These are phyloP conservation scores for Candida sanyaensis DNA, from an alignment of 1,139 yeast genomes.

Conservation along the genomic window DNA sequence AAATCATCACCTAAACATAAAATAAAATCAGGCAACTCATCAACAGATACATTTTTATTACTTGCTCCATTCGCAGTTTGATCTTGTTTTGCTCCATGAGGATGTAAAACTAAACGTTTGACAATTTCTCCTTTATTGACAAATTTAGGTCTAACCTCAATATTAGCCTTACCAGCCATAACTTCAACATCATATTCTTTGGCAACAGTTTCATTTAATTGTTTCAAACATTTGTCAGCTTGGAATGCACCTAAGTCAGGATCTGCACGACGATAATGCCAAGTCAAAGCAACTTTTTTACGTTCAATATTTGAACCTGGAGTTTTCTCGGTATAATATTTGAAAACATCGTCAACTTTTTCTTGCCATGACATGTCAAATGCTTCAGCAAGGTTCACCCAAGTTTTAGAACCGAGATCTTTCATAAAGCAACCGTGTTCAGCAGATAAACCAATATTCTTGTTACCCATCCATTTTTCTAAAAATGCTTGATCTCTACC, in stretches of 20 bases:
- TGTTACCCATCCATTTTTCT: slow-evolving; percentile 83
- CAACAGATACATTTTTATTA: slow-evolving; percentile 29
- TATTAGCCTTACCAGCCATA: slow-evolving; percentile 91
- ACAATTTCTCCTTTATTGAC: slow-evolving; percentile 98
- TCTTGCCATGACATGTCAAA: slow-evolving; percentile 95
- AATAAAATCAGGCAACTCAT: slow-evolving; percentile 74
- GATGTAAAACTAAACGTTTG: slow-evolving; percentile 66
- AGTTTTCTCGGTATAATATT: slow-evolving; percentile 77
- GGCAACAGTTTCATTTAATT: slow-evolving; percentile 61
- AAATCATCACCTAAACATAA: slow-evolving; percentile 93
- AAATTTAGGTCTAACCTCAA: slow-evolving; percentile 92
- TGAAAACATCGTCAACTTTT: slow-evolving; percentile 73
- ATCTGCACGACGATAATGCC: slow-evolving; percentile 97
- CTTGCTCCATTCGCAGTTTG: slow-evolving; percentile 11
- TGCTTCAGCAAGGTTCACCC: slow-evolving; percentile 84
- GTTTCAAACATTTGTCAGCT: slow-evolving; percentile 71
- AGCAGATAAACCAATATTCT: slow-evolving; percentile 80
- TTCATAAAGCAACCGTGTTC: slow-evolving; percentile 98
- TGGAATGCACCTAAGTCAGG: slow-evolving; percentile 90
- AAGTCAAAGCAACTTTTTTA: slow-evolving; percentile 91
- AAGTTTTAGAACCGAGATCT: slow-evolving; percentile 57
- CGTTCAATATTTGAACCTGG: slow-evolving; percentile 88
- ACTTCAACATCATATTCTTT: slow-evolving; percentile 83
- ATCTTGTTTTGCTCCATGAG: slow-evolving; percentile 53
- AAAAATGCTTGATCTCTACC: slow-evolving; percentile 94